A percentile compares a stretch with the other conserved stretches of the same genome.
phyloP scores from a whole-genome alignment of 2,329 filamentous ascomycete genomes.

The Penicillium polonicum region DNA sequence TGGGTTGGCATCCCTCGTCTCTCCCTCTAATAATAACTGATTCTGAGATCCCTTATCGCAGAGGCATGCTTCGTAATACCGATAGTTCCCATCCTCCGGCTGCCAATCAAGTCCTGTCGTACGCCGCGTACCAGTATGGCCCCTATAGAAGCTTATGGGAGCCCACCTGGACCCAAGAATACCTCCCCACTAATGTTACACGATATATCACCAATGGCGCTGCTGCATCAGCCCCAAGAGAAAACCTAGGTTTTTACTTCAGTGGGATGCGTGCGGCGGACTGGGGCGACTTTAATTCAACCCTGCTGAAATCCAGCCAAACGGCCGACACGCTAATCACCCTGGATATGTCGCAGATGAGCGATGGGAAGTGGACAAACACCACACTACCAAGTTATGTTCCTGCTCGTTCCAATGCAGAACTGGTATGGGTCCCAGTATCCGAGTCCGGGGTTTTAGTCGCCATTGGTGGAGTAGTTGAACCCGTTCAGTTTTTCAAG shows the following conservation, averaged over 20 bases:
- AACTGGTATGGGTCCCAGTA: slow-evolving; percentile 61
- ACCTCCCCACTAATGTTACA: slow-evolving; percentile 52
- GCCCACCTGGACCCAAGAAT: slow-evolving; percentile 42
- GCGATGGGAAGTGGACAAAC: slow-evolving; percentile 58
- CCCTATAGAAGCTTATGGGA: slow-evolving; percentile 46
- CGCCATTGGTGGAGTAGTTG: slow-evolving; percentile 39
- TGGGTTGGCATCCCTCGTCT: slow-evolving; percentile 43
- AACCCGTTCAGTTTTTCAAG: slow-evolving; percentile 24
- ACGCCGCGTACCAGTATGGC: slow-evolving; percentile 49
- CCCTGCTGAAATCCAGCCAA: slow-evolving; percentile 33
- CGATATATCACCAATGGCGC: slow-evolving; percentile 66
- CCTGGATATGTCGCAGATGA: slow-evolving; percentile 58
- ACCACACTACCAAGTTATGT: slow-evolving; percentile 51
- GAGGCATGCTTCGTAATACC: slow-evolving; percentile 49
- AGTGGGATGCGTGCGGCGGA: slow-evolving; percentile 58
- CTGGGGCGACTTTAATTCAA: slow-evolving; percentile 51
- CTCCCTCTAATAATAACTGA: background rate
- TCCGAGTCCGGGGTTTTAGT: slow-evolving; percentile 39
- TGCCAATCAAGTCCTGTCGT: slow-evolving; percentile 50
- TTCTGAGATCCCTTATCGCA: slow-evolving; percentile 5
- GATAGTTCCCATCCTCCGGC: slow-evolving; percentile 41
- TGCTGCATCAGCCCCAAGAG: slow-evolving; percentile 63
- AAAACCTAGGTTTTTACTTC: slow-evolving; percentile 71
- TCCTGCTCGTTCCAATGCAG: slow-evolving; percentile 59
- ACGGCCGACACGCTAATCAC: slow-evolving; percentile 59